Base-by-base conservation (phyloP, 768 basidiomycete genomes). In the Russula sp. region DNA sequence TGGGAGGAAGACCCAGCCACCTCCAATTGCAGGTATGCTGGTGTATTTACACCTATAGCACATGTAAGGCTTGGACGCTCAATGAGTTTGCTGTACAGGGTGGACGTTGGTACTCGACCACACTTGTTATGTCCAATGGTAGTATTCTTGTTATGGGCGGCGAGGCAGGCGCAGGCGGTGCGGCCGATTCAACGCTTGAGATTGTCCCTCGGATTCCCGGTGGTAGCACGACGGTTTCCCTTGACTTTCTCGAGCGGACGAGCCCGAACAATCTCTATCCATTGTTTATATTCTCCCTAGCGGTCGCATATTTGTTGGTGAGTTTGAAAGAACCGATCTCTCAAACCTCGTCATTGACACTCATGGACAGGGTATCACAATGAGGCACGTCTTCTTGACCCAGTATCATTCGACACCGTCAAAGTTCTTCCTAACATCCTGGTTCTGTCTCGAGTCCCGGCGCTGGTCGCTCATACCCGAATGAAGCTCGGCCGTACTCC, bases 241-340 rank as follows among this genome's bases (percentile, higher is more conserved):
- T 91, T 57, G 85, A 87, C 64, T 90, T 83, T 77, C 76, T 91
- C 34, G 71, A 76, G 38, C 80, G 88, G 30, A 91, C 90, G 5
- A 86, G 90, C 70, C 90, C 90, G 0, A 84, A 89, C 71, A 91
- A 91, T 69, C 73, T 92, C 53, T 92, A 92, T 30, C 90, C 90
- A 0, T 92, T 89, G 74, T 91, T 36, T 73, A 87, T 59, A 79
- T 90, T 9, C 80, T 92, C 16, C 89, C 90, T 0, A 85, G 85
- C 53, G 83, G 83, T 2, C 79, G 81, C 44, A 75, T 92, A 69
- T 91, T 91, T 72, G 79, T 89, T 42, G 86, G 89, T 88, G 56
- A 55, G 82, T 75, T 7, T 44, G 18, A 42, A 20, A 54, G 5
- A 48, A 10, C 5, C 2, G 13, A 1, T 9, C 2, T 38, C 26